These are phyloP conservation scores for Colletotrichum cuscutae DNA, from an alignment of 2,329 filamentous ascomycete genomes.

Conservation along the genomic window DNA sequence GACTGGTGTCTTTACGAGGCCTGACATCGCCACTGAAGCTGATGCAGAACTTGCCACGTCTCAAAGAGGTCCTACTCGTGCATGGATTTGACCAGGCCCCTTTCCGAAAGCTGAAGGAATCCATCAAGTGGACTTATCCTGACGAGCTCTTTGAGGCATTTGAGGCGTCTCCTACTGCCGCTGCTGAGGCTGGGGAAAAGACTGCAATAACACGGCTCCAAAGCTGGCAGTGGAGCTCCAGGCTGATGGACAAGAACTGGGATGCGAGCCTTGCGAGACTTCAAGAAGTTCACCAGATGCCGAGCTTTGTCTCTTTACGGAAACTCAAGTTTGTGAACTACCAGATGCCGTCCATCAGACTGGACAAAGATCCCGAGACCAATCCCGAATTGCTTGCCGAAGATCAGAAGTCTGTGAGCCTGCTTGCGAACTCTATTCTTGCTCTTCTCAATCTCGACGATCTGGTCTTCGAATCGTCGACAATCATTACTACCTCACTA, in stretches of 20 bases:
- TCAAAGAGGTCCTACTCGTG: constrained; percentile 77
- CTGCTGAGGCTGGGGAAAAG: constrained; percentile 44
- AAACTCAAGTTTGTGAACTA: constrained; percentile 72
- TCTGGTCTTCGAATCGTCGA: constrained; percentile 80
- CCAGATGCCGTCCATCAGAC: constrained; percentile 59
- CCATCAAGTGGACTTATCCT: constrained; percentile 77
- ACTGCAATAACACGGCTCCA: constrained; percentile 49
- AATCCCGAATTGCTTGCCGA: constrained; percentile 53
- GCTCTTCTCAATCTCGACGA: constrained; percentile 71
- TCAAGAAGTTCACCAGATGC: constrained; percentile 60
- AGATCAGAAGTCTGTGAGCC: constrained; percentile 43
- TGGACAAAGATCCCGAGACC: constrained; percentile 47
- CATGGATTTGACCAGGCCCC: constrained; percentile 76
- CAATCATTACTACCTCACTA: constrained; percentile 74
- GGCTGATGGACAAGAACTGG: constrained; percentile 51
- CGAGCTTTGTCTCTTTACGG: constrained; percentile 66
- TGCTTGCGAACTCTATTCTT: constrained; percentile 58
- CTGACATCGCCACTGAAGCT: constrained; percentile 62
- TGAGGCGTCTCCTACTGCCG: constrained; percentile 57
- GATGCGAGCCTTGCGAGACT: constrained; percentile 57
- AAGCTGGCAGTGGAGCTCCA: constrained; percentile 72
- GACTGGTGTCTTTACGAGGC: constrained; percentile 66
- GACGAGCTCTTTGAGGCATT: constrained; percentile 73
- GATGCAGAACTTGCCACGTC: constrained; percentile 71
- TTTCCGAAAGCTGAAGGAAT: constrained; percentile 66